Base-by-base conservation (phyloP, 208 protist genomes). In the Wallacemonas collosoma region DNA sequence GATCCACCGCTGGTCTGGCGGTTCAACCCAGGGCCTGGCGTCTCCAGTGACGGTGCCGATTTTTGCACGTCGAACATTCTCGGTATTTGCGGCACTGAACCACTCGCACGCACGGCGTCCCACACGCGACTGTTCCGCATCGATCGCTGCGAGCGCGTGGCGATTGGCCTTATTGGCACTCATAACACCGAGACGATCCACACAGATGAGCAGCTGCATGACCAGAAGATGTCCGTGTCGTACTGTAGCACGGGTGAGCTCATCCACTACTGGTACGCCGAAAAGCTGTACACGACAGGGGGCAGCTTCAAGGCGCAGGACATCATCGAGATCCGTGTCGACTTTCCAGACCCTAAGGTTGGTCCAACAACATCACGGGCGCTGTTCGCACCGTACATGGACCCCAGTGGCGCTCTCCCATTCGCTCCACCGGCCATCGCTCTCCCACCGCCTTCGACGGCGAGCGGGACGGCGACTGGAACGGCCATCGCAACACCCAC, bases 171-270 rank as follows among this genome's bases (percentile, higher is more conserved):
- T 14, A 67, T 96, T 14, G 82, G 82, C n/a, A 71, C 84, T 2
- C 69, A 82, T 6, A 62, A 73, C 1, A 75, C 80, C 6, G 43
- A 50, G 40, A 50, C 14, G 5, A 51, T 65, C 15, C 62, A 71
- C 56, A 68, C 86, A 39, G 81, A 96, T 72, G 67, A 73, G 72
- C 75, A 82, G 68, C 78, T 96, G 40, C 71, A 82, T 9, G 63
- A 73, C 2, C 88, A 93, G 62, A 70, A 68, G 44, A 68, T 85
- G 65, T 78, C 84, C 38, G 84, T 93, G n/a, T 82, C 77, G 43
- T 96, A 93, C 82, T 83, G 86, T 69, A 93, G 81, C 72, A 91
- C 87, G 4, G 91, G 91, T n/a, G 87, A 96, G 71, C 73, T 96
- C 14, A 76, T 73, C 36, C 64, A 75, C n/a, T 83, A 72, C 73